These are phyloP conservation scores for Davidsoniella virescens DNA, from an alignment of 2,329 filamentous ascomycete genomes.

Conservation along the genomic window DNA sequence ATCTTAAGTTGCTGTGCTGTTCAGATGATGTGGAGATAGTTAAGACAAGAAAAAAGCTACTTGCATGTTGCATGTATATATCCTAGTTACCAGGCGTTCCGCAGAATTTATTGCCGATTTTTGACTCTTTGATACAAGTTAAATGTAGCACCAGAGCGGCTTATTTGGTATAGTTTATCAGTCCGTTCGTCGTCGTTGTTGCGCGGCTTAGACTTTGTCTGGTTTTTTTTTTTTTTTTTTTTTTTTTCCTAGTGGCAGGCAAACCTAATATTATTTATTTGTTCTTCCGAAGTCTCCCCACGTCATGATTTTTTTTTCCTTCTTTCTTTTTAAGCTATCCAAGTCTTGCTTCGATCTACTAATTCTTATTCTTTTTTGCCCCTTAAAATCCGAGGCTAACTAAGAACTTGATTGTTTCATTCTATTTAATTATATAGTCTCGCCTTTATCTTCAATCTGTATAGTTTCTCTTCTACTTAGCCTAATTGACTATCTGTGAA, in stretches of 20 bases:
- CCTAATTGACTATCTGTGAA: background rate
- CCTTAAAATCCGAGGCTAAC: background rate
- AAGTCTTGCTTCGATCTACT: background rate
- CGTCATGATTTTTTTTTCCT: background rate
- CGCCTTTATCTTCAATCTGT: background rate
- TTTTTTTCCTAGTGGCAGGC: no score
- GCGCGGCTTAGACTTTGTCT: no score
- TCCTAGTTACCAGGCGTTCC: no score
- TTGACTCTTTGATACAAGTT: background rate
- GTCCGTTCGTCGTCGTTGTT: no score
- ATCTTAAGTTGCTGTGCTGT: background rate
- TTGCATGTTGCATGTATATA: no score
- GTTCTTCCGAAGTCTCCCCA: no score
- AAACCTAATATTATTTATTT: no score
- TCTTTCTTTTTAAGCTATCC: background rate
- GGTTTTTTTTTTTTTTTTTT: no score
- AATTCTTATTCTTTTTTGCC: background rate
- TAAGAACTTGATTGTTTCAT: constrained; percentile 6
- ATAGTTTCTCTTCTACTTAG: constrained; percentile 1
- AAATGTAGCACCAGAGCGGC: background rate
- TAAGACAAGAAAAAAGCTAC: background rate
- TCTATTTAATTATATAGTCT: background rate
- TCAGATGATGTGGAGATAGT: no score
- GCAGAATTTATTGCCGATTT: no score
- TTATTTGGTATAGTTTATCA: background rate